Percentiles rank a stretch among this genome's conserved stretches.
Conservation (phyloP, 257 asterid genomes). For the Sherardia arvensis region DNA sequence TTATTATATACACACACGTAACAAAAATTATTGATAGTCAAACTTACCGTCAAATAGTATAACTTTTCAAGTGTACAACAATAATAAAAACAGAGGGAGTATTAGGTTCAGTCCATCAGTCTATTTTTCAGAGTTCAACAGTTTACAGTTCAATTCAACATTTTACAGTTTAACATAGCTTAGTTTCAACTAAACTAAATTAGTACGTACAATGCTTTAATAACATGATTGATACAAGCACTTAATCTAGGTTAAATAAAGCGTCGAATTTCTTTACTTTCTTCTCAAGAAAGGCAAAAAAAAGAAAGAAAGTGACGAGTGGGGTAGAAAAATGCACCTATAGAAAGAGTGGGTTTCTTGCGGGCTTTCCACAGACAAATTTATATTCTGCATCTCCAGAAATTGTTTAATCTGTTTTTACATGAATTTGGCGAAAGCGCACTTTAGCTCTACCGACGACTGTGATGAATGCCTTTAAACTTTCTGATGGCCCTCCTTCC, state of each 20-base stretch:
- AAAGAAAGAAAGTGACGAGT: not conserved
- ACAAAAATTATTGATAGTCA: too few species aligned
- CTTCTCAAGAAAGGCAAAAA: not conserved
- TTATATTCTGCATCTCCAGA: not conserved
- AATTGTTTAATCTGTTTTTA: not conserved
- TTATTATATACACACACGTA: too few species aligned
- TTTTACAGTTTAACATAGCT: too few species aligned
- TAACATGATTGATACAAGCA: not conserved
- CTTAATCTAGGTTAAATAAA: not conserved
- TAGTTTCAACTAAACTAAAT: too few species aligned
- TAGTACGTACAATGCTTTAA: not conserved
- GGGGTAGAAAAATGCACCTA: not conserved
- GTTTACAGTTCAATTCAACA: too few species aligned
- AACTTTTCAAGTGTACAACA: too few species aligned
- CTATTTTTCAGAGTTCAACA: too few species aligned
- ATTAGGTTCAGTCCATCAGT: too few species aligned
- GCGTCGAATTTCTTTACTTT: not conserved
- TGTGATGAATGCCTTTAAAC: not conserved
- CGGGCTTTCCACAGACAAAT: conserved; percentile 9
- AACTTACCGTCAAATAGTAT: too few species aligned
- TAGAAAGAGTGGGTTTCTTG: conserved; percentile 1
- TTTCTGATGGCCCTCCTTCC: not conserved
- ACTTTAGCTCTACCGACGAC: not conserved
- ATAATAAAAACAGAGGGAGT: too few species aligned
- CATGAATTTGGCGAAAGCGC: not conserved